Evolutionary conservation across 345 rosid genomes (phyloP).

Genomic region (Iberis pinnata): DNA sequence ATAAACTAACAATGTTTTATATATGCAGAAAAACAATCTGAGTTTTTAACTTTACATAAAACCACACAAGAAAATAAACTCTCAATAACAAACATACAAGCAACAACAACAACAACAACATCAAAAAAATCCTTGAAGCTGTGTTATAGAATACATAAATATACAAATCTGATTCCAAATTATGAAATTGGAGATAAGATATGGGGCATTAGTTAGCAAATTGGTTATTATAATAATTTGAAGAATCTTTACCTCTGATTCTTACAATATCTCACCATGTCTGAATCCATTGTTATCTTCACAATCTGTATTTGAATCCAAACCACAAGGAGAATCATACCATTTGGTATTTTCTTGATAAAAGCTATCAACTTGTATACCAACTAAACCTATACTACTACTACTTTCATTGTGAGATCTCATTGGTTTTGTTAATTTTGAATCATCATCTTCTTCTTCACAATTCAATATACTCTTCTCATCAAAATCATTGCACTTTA

Average conservation of each 20-base stretch:
- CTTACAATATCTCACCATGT: slow-evolving; percentile 71
- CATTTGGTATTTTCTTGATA: slow-evolving; percentile 90
- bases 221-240: slow-evolving; percentile 22
- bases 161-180: slow-evolving; percentile 28
- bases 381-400: slow-evolving; percentile 79
- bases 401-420: slow-evolving; percentile 57
- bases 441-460: too few relatives aligned
- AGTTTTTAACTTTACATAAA: slow-evolving; percentile 29
- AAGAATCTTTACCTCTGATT: slow-evolving; percentile 14
- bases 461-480: slow-evolving; percentile 87
- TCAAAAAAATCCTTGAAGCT: slow-evolving; percentile 3
- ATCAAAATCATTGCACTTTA: slow-evolving; percentile 82
- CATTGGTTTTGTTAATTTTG: slow-evolving; percentile 77
- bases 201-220: too few relatives aligned
- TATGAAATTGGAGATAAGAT: slow-evolving; percentile 12
- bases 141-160: slow-evolving; percentile 15
- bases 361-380: slow-evolving; percentile 94
- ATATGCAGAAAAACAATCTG: slow-evolving; percentile 26
- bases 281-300: slow-evolving; percentile 82
- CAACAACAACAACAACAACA: too few relatives aligned
- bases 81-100: slow-evolving; percentile 18
- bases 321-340: slow-evolving; percentile 94
- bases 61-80: slow-evolving; percentile 21
- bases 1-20: slow-evolving; percentile 23
- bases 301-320: slow-evolving; percentile 76